Conservation (phyloP, 257 asterid genomes). For the Ehretia macrophylla region DNA sequence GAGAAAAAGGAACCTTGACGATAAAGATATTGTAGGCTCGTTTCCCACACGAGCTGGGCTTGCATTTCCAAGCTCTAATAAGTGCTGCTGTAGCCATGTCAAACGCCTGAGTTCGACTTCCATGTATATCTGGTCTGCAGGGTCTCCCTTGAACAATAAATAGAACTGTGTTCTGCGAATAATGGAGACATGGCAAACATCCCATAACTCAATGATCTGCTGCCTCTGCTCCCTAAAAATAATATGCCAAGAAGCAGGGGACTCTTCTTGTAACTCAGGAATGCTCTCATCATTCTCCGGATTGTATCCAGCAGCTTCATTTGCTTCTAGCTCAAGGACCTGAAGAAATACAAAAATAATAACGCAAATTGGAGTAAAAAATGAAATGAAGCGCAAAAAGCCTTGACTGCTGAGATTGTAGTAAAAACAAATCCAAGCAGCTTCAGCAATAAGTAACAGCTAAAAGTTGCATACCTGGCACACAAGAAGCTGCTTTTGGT, state of each 20-base stretch:
- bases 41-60: constrained; percentile 74
- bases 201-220: constrained; percentile 89
- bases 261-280: constrained; percentile 54
- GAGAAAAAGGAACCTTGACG: constrained; percentile 52
- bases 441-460: no score
- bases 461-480: constrained; percentile 60
- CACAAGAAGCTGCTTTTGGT: constrained; percentile 94
- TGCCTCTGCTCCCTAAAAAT: constrained; percentile 71
- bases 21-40: constrained; percentile 64
- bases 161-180: constrained; percentile 88
- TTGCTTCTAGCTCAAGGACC: constrained; percentile 97
- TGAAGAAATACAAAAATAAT: constrained; percentile 15
- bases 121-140: constrained; percentile 83
- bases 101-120: constrained; percentile 93
- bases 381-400: background rate
- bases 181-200: constrained; percentile 77
- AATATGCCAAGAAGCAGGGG: constrained; percentile 73
- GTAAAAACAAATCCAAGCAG: no score
- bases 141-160: constrained; percentile 81
- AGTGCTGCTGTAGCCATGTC: constrained; percentile 85
- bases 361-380: background rate
- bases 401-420: background rate
- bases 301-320: constrained; percentile 82
- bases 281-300: constrained; percentile 51
- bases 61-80: constrained; percentile 72